phyloP scores from a whole-genome alignment of 2,329 filamentous ascomycete genomes.

The Rasamsonia emersonii region DNA sequence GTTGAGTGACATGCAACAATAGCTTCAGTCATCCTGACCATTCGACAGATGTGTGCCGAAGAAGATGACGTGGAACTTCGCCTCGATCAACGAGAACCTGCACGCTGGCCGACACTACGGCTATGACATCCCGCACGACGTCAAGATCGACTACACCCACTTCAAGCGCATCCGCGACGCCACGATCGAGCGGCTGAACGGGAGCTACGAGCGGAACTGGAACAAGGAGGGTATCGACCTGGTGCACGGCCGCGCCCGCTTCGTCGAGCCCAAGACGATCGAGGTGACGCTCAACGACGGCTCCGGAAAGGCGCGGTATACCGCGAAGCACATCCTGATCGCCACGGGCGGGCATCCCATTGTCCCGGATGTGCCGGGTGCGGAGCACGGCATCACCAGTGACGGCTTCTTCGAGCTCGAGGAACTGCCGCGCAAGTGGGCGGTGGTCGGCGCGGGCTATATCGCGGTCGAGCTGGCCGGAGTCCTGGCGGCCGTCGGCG shows the following conservation, averaged over 20 bases:
- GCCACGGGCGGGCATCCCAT: constrained; percentile 41
- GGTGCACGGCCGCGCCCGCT: constrained; percentile 40
- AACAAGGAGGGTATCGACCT: constrained; percentile 42
- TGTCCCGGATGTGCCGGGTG: constrained; percentile 35
- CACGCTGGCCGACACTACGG: constrained; percentile 40
- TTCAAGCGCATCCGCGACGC: constrained; percentile 43
- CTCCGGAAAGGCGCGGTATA: constrained; percentile 28
- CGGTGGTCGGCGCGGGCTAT: constrained; percentile 44
- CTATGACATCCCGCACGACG: constrained; percentile 36
- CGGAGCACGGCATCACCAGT: constrained; percentile 43
- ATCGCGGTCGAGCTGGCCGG: constrained; percentile 45
- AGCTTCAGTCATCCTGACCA: constrained; percentile 1
- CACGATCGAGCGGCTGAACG: constrained; percentile 37
- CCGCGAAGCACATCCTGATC: constrained; percentile 41
- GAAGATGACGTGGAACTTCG: constrained; percentile 47
- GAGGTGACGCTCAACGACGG: constrained; percentile 38
- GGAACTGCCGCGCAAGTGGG: constrained; percentile 42
- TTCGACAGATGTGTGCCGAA: constrained; percentile 41
- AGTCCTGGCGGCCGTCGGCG: constrained; percentile 41
- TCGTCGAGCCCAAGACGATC: constrained; percentile 36
- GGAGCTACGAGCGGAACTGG: constrained; percentile 44
- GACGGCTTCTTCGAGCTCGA: constrained; percentile 46
- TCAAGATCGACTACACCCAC: constrained; percentile 35
- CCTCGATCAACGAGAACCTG: constrained; percentile 40
- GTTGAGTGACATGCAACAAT: too few relatives aligned